Evolutionary conservation across 208 protist species (phyloP), one percentile per base, ranked within the genome.

Genomic region (Kentomonas sorsogonicus): DNA sequence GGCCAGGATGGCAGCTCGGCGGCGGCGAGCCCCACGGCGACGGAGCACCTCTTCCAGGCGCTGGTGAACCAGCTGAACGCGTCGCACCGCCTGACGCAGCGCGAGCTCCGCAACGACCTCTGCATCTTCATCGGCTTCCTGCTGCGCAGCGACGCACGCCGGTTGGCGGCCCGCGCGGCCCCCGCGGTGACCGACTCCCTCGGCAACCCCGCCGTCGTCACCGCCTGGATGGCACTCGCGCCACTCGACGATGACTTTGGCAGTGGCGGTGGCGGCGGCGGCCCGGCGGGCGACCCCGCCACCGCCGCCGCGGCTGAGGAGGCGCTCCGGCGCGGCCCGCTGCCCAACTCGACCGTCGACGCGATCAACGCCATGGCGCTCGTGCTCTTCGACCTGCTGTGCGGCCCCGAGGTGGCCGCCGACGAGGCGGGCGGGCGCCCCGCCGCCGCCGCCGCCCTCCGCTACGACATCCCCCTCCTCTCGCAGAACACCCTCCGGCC

Each of bases 41-140:
- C 66, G 38, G 79, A 91, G 38, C 73, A 87, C 18, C 45, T 91
- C 16, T 78, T 91, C 45, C 63, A 79, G 2, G 53, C 57, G 18
- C 70, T 86, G 43, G 27, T 86, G 23, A 63, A 85, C 29, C 61
- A 79, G 57, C 75, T 91, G 45, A 77, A 81, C 33, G 44, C 64
- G 41, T 65, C 69, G 10, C 74, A 91, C 58, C 71, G 77, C 20
- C 38, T 64, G 7, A 48, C 41, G 30, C 66, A 91, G 44, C 71
- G 83, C 23, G 83, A 91, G 63, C 44, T 85, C 46, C 72, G 83
- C 5, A 83, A 91, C 60, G 79, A 87, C 48, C 53, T 91, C 10
- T 51, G 85, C 20, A 58, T 61, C 13, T 39, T 91, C 38, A 30
- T 87, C 20, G 63, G 65, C 0, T 48, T 69, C n/a, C 55, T 91